Conservation (phyloP, 768 basidiomycete genomes). For the Cantharellus anzutake region DNA sequence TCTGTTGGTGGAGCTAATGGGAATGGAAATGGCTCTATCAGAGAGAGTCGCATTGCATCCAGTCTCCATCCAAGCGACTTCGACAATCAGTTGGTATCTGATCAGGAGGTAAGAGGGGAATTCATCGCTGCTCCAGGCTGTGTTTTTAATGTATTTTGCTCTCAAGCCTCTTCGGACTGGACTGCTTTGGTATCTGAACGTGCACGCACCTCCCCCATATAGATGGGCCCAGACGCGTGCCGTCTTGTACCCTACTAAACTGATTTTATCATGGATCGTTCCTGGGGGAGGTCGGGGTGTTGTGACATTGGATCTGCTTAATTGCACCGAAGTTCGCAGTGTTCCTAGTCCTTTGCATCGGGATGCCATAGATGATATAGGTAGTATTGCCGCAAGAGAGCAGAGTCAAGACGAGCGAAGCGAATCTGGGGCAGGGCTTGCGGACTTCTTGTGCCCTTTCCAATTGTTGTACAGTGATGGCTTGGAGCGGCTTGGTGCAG, state of each 20-base stretch:
- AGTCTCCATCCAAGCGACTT: constrained; percentile 2
- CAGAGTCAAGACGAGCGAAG: constrained; percentile 22
- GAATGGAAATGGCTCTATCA: constrained; percentile 1
- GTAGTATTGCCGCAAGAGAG: constrained; percentile 56
- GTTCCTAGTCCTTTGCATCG: constrained; percentile 70
- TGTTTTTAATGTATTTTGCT: constrained; percentile 7
- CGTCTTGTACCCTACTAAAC: constrained; percentile 62
- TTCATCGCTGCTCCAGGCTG: background rate
- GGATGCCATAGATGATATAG: constrained; percentile 66
- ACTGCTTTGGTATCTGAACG: constrained; percentile 80
- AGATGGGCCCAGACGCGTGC: constrained; percentile 70
- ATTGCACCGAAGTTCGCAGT: constrained; percentile 71
- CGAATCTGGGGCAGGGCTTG: constrained; percentile 24
- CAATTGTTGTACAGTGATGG: constrained; percentile 83
- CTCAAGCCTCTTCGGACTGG: constrained; percentile 69
- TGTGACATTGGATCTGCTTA: constrained; percentile 69
- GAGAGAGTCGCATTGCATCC: constrained; percentile 1
- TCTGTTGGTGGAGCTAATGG: background rate
- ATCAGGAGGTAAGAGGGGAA: constrained; percentile 24
- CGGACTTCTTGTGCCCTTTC: constrained; percentile 73
- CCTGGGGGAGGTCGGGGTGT: constrained; percentile 68
- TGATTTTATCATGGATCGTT: constrained; percentile 75
- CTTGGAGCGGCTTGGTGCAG: constrained; percentile 73
- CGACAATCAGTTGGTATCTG: constrained; percentile 1
- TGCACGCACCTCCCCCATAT: constrained; percentile 64